Evolutionary conservation across 192 early-diverging fungal genomes (phyloP).

Genomic region (Coemansia umbellata): DNA sequence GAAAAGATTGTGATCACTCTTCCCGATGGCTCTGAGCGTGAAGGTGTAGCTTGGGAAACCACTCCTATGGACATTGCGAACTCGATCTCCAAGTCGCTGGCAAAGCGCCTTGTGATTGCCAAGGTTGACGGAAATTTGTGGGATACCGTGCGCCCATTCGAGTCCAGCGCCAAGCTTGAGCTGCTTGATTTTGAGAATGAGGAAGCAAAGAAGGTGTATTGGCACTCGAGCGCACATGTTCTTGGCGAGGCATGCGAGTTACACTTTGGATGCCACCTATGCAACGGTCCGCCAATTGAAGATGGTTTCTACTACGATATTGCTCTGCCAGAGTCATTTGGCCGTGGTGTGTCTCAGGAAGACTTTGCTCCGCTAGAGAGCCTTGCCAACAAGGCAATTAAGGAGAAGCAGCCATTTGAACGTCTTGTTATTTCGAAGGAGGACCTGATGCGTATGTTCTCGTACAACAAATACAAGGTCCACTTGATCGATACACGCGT

Average conservation of each 20-base stretch:
- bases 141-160: constrained; percentile 87
- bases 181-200: constrained; percentile 91
- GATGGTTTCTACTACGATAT: constrained; percentile 98
- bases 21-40: constrained; percentile 76
- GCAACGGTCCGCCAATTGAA: constrained; percentile 93
- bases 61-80: constrained; percentile 90
- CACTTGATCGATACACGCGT: constrained; percentile 90
- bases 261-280: constrained; percentile 97
- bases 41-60: constrained; percentile 90
- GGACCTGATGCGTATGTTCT: constrained; percentile 94
- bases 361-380: constrained; percentile 88
- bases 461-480: constrained; percentile 97
- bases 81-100: constrained; percentile 82
- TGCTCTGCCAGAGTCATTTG: constrained; percentile 61
- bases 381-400: constrained; percentile 81
- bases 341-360: constrained; percentile 66
- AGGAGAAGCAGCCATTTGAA: constrained; percentile 95
- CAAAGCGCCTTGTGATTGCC: constrained; percentile 87
- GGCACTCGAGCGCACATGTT: constrained; percentile 98
- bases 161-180: constrained; percentile 74
- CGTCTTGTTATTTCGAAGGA: constrained; percentile 86
- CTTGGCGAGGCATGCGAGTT: constrained; percentile 95
- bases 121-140: constrained; percentile 90
- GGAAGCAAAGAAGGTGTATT: constrained; percentile 93
- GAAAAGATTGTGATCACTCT: constrained; percentile 79